Percentiles rank a stretch among this genome's conserved stretches.
Conservation (phyloP, 2,329 filamentous ascomycete species). For the Stachybotrys elegans region DNA sequence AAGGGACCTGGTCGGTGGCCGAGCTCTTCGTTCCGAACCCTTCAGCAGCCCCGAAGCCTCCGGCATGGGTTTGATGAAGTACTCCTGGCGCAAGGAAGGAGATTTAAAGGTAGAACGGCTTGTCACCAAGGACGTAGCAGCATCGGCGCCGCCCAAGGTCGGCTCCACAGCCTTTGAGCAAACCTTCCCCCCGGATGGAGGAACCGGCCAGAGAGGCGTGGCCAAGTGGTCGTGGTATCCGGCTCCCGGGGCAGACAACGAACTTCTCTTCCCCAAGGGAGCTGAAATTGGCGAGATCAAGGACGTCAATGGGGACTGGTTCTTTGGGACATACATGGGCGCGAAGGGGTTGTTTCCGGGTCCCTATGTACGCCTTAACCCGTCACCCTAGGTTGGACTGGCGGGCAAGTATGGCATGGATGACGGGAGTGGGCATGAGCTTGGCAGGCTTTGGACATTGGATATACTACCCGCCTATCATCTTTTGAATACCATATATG, state of each 20-base stretch:
- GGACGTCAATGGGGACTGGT: constrained; percentile 90
- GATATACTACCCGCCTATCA: no score
- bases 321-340: constrained; percentile 80
- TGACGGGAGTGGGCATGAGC: no score
- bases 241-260: constrained; percentile 58
- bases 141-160: constrained; percentile 30
- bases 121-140: constrained; percentile 46
- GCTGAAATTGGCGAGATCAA: constrained; percentile 80
- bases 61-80: constrained; percentile 37
- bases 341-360: constrained; percentile 74
- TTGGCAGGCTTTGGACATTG: no score
- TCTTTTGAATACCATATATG: no score
- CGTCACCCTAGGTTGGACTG: no score
- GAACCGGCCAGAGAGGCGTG: constrained; percentile 56
- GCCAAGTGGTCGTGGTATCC: constrained; percentile 80
- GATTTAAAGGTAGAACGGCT: constrained; percentile 37
- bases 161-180: constrained; percentile 19
- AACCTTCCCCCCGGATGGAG: constrained; percentile 69
- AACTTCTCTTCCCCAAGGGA: constrained; percentile 77
- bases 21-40: constrained; percentile 58
- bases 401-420: no score
- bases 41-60: constrained; percentile 29
- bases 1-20: constrained; percentile 72
- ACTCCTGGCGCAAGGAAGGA: constrained; percentile 46
- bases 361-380: constrained; percentile 58